A percentile compares a stretch with the other conserved stretches of the same genome.
These are phyloP conservation scores for Geranium incanum DNA, from an alignment of 441 rosid species.

Conservation along the genomic window DNA sequence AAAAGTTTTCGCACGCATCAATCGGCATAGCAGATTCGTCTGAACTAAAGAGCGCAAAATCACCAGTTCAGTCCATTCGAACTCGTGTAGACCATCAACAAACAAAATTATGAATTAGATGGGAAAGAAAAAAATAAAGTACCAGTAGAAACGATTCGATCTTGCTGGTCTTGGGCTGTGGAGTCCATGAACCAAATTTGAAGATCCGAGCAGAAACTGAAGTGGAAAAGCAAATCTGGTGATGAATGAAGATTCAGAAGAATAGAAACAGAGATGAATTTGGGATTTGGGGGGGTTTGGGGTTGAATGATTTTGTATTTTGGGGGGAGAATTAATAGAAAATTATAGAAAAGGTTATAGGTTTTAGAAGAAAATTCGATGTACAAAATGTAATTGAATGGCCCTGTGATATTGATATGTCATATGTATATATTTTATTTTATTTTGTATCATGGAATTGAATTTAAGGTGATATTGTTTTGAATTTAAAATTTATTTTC, in stretches of 20 bases:
- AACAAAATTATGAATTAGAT: not conserved
- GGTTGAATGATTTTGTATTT: constrained; percentile 3
- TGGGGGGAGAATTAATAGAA: not conserved
- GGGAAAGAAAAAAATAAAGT: not conserved
- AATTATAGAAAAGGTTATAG: not conserved
- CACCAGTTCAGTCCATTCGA: constrained; percentile 1
- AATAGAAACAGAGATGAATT: not conserved
- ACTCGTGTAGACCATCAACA: not conserved
- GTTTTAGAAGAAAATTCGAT: not conserved
- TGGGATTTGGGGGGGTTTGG: not conserved
- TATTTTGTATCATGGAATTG: no score
- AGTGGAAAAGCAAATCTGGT: constrained; percentile 6
- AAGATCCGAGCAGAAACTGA: constrained; percentile 10
- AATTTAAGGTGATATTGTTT: no score
- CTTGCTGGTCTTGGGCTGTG: not conserved
- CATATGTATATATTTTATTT: not conserved
- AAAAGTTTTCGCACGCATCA: not conserved
- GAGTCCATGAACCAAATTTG: constrained; percentile 5
- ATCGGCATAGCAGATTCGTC: not conserved
- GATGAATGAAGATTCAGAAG: not conserved
- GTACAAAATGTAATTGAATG: constrained; percentile 1
- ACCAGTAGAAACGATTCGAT: constrained; percentile 8
- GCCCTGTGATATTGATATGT: not conserved
- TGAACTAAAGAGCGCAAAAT: not conserved
- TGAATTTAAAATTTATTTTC: no score